Evolutionary conservation across 169 alveolate species (phyloP).

Genomic region (Eimeria maxima): DNA sequence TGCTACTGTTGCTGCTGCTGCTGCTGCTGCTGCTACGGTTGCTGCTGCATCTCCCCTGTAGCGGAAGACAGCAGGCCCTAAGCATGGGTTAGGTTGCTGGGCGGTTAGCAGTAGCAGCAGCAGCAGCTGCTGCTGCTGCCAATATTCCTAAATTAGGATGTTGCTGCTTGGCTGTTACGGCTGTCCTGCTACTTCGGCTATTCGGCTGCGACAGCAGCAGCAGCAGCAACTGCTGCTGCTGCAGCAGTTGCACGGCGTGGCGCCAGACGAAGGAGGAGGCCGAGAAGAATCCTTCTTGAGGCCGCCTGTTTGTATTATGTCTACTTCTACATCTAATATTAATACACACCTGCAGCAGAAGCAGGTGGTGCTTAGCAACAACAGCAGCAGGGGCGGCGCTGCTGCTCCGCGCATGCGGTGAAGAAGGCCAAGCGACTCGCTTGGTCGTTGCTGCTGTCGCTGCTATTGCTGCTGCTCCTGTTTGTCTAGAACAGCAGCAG

Average conservation of each 20-base stretch:
- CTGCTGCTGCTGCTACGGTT: not conserved
- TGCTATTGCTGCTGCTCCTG: not conserved
- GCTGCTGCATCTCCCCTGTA: not conserved
- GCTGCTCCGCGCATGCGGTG: slow-evolving; percentile 3
- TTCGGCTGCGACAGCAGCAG: slow-evolving; percentile 14
- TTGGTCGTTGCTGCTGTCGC: not conserved
- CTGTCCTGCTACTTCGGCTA: not conserved
- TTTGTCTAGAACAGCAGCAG: not conserved
- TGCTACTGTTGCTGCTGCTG: not conserved
- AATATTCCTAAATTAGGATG: no score
- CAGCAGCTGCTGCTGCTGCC: not conserved
- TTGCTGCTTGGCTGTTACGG: not conserved
- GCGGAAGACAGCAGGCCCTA: no score
- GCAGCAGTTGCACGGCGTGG: not conserved
- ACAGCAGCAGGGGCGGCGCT: not conserved
- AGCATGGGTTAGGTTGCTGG: not conserved
- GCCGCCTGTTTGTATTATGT: not conserved
- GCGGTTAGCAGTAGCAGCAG: not conserved
- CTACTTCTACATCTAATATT: not conserved
- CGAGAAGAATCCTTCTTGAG: not conserved
- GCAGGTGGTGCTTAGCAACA: not conserved
- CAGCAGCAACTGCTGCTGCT: slow-evolving; percentile 22
- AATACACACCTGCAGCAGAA: not conserved
- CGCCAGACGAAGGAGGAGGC: not conserved
- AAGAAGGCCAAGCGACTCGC: not conserved